Base-by-base conservation (phyloP, 192 early-diverging fungal species). In the Kickxella alabastrina region DNA sequence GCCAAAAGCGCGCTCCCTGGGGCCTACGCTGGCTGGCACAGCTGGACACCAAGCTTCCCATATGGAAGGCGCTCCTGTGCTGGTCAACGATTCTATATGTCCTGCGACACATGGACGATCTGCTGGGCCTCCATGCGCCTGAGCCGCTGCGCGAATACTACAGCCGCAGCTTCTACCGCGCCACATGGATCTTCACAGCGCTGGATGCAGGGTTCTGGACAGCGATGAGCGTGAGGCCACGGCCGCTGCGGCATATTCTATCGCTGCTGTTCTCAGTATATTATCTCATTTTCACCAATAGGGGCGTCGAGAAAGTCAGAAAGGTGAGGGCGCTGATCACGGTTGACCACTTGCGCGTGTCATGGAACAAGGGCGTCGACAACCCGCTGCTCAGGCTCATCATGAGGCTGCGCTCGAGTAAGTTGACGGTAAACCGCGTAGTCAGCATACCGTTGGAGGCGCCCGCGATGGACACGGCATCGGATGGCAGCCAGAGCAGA, bases 201-300 rank as follows among this genome's bases (percentile, higher is more conserved):
- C 66, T 95, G n/a, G 95, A 98, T 52, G 95, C 93, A 2, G 95
- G 93, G 0, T 95, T 94, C 70, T 85, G 92, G 54, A 93, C 91
- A 0, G 89, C 91, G 10, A 90, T 93, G 85, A 58, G 75, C 23
- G 76, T 95, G 23, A 69, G 77, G 15, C 90, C 91, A 1, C 84
- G 83, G 44, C 78, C 76, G 47, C 59, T 92, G 19, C 78, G 90
- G 4, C 88, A 98, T 57, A 72, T 87, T 1, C 57, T 85, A 46
- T 86, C 87, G 1, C 62, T 94, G 4, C 29, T 93, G 7, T 93
- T 95, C 53, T 80, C 87, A 0, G 41, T 82, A 9, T 87, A 88
- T 43, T 98, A 98, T 54, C 65, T 98, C 23, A 78, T 92, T 18
- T 90, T 87, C 57, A 85, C 92, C 7, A 87, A 92, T 45, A 74